These are phyloP conservation scores for Leishmania amazonensis DNA, from an alignment of 208 protist species.

Conservation along the genomic window DNA sequence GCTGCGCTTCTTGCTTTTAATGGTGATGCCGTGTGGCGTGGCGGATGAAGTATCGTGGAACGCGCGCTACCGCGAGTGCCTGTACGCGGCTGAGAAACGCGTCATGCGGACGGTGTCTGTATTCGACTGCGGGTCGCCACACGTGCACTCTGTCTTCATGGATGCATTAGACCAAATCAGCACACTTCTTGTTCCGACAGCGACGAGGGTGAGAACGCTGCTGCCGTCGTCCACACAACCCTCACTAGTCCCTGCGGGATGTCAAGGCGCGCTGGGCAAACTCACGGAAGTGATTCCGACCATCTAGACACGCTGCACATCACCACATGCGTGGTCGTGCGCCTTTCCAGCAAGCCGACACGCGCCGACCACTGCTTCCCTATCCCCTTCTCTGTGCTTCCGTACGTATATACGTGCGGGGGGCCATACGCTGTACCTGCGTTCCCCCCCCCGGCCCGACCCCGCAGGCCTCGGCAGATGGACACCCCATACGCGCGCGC, in stretches of 20 bases:
- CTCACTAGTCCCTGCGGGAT: conserved; percentile 18
- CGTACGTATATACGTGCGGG: background rate
- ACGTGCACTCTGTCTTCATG: conserved; percentile 3
- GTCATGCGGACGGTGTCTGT: conserved; percentile 20
- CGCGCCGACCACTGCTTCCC: too few relatives aligned
- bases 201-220: conserved; percentile 26
- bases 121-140: conserved; percentile 27
- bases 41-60: conserved; percentile 30
- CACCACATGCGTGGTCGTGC: background rate
- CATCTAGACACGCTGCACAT: conserved; percentile 2
- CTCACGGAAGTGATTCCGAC: conserved; percentile 25
- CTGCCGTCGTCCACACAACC: conserved; percentile 20
- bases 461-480: background rate
- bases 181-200: conserved; percentile 14
- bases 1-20: conserved; percentile 22
- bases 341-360: background rate
- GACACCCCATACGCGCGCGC: background rate
- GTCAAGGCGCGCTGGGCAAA: conserved; percentile 30
- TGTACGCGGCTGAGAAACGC: conserved; percentile 26
- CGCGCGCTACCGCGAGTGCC: conserved; percentile 22
- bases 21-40: conserved; percentile 20
- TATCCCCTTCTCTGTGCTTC: too few relatives aligned
- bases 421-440: background rate
- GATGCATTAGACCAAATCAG: conserved; percentile 25
- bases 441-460: background rate